Evolutionary conservation across 768 basidiomycete species (phyloP).

Genomic region (Mycena capillaripes): DNA sequence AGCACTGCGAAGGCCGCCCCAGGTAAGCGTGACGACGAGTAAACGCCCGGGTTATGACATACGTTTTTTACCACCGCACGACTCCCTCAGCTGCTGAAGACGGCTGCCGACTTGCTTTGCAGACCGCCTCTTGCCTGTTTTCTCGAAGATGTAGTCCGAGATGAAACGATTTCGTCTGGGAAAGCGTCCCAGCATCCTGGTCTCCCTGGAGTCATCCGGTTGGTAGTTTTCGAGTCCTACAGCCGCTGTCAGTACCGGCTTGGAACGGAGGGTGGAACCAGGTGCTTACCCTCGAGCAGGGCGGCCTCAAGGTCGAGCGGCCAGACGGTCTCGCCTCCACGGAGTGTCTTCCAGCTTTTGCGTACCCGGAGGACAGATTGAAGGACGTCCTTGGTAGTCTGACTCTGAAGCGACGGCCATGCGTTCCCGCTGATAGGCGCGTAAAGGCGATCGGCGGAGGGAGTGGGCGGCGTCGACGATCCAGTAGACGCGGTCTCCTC

Average conservation of each 20-base stretch:
- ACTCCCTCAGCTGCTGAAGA: constrained; percentile 83
- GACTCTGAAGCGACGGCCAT: constrained; percentile 45
- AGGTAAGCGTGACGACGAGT: constrained; percentile 23
- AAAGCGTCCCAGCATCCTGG: constrained; percentile 79
- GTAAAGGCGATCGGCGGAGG: constrained; percentile 32
- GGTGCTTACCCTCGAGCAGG: constrained; percentile 73
- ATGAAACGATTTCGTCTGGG: constrained; percentile 87
- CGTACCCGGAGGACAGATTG: constrained; percentile 76
- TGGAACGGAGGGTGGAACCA: neutral
- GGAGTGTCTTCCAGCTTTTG: constrained; percentile 83
- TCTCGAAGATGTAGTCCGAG: constrained; percentile 79
- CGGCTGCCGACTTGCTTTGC: constrained; percentile 88
- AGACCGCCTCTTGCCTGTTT: constrained; percentile 78
- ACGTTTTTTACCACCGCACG: constrained; percentile 80
- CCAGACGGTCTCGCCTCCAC: constrained; percentile 84
- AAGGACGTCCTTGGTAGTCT: constrained; percentile 69
- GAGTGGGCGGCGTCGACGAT: constrained; percentile 31
- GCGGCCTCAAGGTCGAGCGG: constrained; percentile 85
- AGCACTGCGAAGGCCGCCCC: constrained; percentile 51
- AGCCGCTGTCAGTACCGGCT: constrained; percentile 37
- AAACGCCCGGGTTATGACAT: constrained; percentile 46
- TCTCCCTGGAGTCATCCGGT: constrained; percentile 81
- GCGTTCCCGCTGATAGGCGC: constrained; percentile 25
- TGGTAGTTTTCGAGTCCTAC: constrained; percentile 79
- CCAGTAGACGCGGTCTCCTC: constrained; percentile 32